Base-by-base conservation (phyloP, 1,284 basidiomycete species). In the Rhodotorula glutinis region DNA sequence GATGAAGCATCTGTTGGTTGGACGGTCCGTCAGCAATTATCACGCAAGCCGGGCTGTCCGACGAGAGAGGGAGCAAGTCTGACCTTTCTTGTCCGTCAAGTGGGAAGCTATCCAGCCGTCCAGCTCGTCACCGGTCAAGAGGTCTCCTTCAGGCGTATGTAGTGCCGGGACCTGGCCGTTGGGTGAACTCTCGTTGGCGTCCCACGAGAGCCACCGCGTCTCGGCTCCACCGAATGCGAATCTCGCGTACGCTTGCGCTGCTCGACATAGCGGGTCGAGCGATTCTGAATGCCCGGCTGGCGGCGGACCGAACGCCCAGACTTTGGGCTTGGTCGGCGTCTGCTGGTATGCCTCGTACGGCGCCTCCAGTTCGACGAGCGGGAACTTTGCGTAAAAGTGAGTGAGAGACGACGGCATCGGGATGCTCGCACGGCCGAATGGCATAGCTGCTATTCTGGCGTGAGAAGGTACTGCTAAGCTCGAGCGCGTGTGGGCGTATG, bases 221-320 rank as follows among this genome's bases (percentile, higher is more conserved):
- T 58, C 27, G 3, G 44, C 44, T 17, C 52, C 29, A 1, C 27
- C 23, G 3, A 55, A n/a, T 43, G 60, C 13, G 54, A 72, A 72
- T 16, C 67, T 58, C 7, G 62, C 60, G 27, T 49, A 61, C 11
- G 70, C 57, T 46, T 69, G 67, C 2, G 57, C 53, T 14, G 56
- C 56, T 14, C 67, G 58, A 29, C 65, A 67, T 14, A 49, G 17
- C 11, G 70, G 70, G 57, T 72, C 70, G 57, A 72, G 62, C 10
- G 67, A 66, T 23, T 72, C 64, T 25, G 33, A 1, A 25, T 64
- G 57, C 21, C 63, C 57, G 16, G 41, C 16, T 8, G 66, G 65
- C 3, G 70, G 67, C 0, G 70, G 70, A 0, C 67, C 67, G 53
- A 57, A 54, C 0, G 64, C 61, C 70, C 70, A 72, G 44, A 72